A percentile compares a stretch with the other conserved stretches of the same genome.
These are phyloP conservation scores for Cenchrus fungigraminus DNA, from an alignment of 176 grass and related monocot species.

Conservation along the genomic window DNA sequence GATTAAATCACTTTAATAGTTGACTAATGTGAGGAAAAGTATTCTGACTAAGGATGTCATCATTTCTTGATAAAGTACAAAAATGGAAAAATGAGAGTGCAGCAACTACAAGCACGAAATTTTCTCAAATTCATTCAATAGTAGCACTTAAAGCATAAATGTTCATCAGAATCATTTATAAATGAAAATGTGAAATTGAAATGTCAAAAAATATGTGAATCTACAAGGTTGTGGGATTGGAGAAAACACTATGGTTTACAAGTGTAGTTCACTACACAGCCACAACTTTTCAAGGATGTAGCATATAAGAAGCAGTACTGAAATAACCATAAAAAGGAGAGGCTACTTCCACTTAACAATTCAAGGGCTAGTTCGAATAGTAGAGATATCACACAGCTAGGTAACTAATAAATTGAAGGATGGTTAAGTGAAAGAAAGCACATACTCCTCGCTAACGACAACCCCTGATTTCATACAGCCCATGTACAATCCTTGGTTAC, in stretches of 20 bases:
- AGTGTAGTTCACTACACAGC: not conserved
- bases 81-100: conserved; percentile 1
- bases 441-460: conserved; percentile 94
- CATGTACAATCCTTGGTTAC: conserved; percentile 79
- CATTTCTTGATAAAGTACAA: not conserved
- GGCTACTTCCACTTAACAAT: conserved; percentile 1
- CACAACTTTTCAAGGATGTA: conserved; percentile 2
- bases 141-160: not conserved
- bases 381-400: not conserved
- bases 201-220: not conserved
- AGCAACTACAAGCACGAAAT: not conserved
- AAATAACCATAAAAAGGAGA: conserved; percentile 20
- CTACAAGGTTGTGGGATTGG: not conserved
- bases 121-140: conserved; percentile 26
- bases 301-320: not conserved
- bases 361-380: not conserved
- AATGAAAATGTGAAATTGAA: conserved; percentile 28
- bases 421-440: conserved; percentile 36
- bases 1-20: conserved; percentile 12
- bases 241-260: not conserved
- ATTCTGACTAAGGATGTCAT: not conserved
- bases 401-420: conserved; percentile 3
- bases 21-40: not conserved
- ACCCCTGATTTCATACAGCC: conserved; percentile 96
- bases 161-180: not conserved